Base-by-base conservation (phyloP, 352 stramenopile species). In the Phytopythium boreale region DNA sequence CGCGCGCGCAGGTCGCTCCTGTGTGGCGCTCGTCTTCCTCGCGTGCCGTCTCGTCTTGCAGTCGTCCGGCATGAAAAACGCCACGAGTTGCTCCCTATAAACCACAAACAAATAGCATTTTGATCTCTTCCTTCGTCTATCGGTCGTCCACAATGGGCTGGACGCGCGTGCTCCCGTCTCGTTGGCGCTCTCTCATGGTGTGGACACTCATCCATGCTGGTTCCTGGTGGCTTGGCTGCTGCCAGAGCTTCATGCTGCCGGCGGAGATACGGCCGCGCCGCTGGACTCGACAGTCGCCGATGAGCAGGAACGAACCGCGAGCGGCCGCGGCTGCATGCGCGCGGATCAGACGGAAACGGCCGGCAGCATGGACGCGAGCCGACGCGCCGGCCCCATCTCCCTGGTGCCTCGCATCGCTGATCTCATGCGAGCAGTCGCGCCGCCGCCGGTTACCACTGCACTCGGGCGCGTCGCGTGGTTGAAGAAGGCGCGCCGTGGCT, bases 21-120 rank as follows among this genome's bases (percentile, higher is more conserved):
- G 10, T 19, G 11, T 15, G 14, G 10, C 37, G 10, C 37, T 8
- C 10, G 4, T 2, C 37, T 43, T 43, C 10, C 11, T 43, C 37
- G 10, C 37, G 14, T 34, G 29, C 29, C 29, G 29, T 7, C 29
- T 34, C 29, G 29, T 7, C 37, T 4, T 43, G 34, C 10, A 10
- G 34, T 39, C 10, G 34, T 2, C 34, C 34, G 34, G 10, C 34
- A 39, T 14, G 34, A 39, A 10, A 36, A 39, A 39, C 34, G 2
- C 34, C 5, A 39, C 43, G 19, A 50, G 43, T 50, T 2, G 43
- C 20, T 27, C n/a, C 20, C 3, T 27, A 27, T 50, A 50, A 24
- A 50, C 47, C 47, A 56, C 49, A 56, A 56, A 56, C 26, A 56
- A 37, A 10, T 56, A 36, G 26, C 49, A 56, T 56, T 56, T 56